Base-by-base conservation (phyloP, 768 basidiomycete genomes). In the Hygrophorus russula region DNA sequence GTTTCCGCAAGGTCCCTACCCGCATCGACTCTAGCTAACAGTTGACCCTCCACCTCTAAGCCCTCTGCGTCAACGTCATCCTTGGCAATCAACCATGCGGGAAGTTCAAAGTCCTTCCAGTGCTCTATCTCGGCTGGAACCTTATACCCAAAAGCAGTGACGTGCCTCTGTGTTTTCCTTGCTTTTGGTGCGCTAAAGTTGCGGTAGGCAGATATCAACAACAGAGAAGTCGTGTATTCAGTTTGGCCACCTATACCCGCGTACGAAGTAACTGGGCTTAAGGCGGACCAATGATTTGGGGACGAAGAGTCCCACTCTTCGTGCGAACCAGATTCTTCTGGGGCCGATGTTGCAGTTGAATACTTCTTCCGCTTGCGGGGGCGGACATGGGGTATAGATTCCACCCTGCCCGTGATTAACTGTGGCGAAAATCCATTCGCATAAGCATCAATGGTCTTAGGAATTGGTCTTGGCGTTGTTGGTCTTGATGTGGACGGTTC, bases 121-220 rank as follows among this genome's bases (percentile, higher is more conserved):
- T 71, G 67, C 46, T 70, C 68, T 30, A 77, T 46, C 29, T 65
- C 69, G 1, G 55, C 51, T 4, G 74, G 74, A n/a, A 81, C 62
- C 48, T 74, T 69, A 34, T 65, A 62, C 0, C 82, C 82, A 53
- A 82, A 85, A 7, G 80, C 76, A 12, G 65, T 68, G 33, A 70
- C 59, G 48, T 74, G 68, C 45, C 80, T 66, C 48, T 69, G 67
- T 9, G 73, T 69, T 53, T 73, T 70, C 43, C 75, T 61, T 17
- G 65, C 60, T 14, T 62, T 63, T 11, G 67, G 68, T 34, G 64
- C 61, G 8, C 60, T 58, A 39, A 68, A 63, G 45, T 59, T 70
- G 19, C 76, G 74, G 19, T 69, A 53, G 4, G 78, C 78, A 41
- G 74, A 65, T 20, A 69, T 65, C 59, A 80, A 59, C 15, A 67